These are phyloP conservation scores for Ciborinia camelliae DNA, from an alignment of 2,329 filamentous ascomycete genomes.

Conservation along the genomic window DNA sequence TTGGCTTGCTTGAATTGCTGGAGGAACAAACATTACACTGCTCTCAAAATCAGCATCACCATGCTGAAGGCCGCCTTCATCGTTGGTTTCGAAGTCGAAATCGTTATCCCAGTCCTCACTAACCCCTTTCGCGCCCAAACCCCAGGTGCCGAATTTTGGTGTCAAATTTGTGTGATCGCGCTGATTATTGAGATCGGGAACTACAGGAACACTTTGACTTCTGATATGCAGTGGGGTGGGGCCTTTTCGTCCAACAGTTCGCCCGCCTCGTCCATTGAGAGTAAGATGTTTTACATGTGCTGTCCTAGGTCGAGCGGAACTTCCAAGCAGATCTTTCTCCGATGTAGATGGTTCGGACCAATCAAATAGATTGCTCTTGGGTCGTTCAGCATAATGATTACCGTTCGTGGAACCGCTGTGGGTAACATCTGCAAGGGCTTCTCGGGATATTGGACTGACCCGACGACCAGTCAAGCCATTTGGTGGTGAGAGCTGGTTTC, in stretches of 20 bases:
- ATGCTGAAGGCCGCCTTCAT: slow-evolving; percentile 40
- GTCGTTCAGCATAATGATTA: slow-evolving; percentile 46
- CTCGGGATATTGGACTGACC: slow-evolving; percentile 52
- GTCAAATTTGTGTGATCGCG: slow-evolving; percentile 52
- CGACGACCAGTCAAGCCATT: slow-evolving; percentile 49
- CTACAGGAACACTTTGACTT: slow-evolving; percentile 76
- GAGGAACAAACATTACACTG: slow-evolving; percentile 65
- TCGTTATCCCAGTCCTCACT: slow-evolving; percentile 91
- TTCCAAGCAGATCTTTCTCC: slow-evolving; percentile 59
- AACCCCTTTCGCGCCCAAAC: slow-evolving; percentile 70
- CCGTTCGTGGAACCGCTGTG: slow-evolving; percentile 44
- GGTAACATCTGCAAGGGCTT: slow-evolving; percentile 52
- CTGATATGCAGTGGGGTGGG: slow-evolving; percentile 66
- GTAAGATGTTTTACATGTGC: slow-evolving; percentile 73
- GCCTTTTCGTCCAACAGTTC: slow-evolving; percentile 61
- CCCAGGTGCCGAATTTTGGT: slow-evolving; percentile 78
- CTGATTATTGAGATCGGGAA: slow-evolving; percentile 56
- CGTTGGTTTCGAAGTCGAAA: slow-evolving; percentile 62
- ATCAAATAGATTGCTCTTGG: slow-evolving; percentile 70
- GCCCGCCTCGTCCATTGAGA: slow-evolving; percentile 63
- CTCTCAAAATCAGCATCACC: slow-evolving; percentile 41
- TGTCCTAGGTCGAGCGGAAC: slow-evolving; percentile 65
- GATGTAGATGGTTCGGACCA: slow-evolving; percentile 66
- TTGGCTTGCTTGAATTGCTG: slow-evolving; percentile 76
- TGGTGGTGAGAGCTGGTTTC: slow-evolving; percentile 58